Percentiles rank a stretch among this genome's conserved stretches.
Evolutionary conservation across 495 filamentous ascomycete species (phyloP).

Genomic region (Trichoderma asperelloides): DNA sequence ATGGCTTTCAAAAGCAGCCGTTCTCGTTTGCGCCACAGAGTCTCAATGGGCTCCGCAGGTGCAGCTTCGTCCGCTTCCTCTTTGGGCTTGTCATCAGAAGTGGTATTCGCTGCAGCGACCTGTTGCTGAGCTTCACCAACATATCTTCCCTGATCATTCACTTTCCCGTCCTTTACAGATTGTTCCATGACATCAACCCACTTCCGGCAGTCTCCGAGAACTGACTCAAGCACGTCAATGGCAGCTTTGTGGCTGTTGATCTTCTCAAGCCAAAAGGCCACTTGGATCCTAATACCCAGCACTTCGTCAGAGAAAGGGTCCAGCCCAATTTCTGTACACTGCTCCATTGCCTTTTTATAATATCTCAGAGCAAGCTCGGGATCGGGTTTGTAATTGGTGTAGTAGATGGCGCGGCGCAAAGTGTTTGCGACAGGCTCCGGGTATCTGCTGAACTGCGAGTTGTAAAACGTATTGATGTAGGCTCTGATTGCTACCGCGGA

Average conservation of each 20-base stretch:
- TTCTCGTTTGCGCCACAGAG: constrained; percentile 54
- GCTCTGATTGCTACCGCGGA: constrained; percentile 50
- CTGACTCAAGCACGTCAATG: constrained; percentile 62
- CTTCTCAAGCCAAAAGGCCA: constrained; percentile 71
- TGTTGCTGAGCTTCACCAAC: constrained; percentile 19
- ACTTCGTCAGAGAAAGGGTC: constrained; percentile 86
- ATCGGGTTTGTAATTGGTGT: constrained; percentile 63
- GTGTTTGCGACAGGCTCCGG: constrained; percentile 70
- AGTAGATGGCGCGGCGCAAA: constrained; percentile 81
- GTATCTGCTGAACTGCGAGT: constrained; percentile 52
- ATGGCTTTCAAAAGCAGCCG: constrained; percentile 64
- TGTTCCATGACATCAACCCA: constrained; percentile 54
- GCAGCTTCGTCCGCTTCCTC: neutral
- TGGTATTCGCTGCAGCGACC: neutral
- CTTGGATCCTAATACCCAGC: constrained; percentile 75
- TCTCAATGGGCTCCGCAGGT: constrained; percentile 20
- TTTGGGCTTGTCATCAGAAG: neutral
- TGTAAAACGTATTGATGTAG: constrained; percentile 58
- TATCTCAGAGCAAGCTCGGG: constrained; percentile 67
- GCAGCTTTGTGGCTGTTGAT: constrained; percentile 54
- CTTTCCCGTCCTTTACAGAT: constrained; percentile 40
- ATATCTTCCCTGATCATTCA: constrained; percentile 14
- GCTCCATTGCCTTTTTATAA: constrained; percentile 66
- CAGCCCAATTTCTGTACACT: constrained; percentile 61
- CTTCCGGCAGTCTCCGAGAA: constrained; percentile 49